Evolutionary conservation across 495 filamentous ascomycete species (phyloP).

Genomic region (Daldinia decipiens): DNA sequence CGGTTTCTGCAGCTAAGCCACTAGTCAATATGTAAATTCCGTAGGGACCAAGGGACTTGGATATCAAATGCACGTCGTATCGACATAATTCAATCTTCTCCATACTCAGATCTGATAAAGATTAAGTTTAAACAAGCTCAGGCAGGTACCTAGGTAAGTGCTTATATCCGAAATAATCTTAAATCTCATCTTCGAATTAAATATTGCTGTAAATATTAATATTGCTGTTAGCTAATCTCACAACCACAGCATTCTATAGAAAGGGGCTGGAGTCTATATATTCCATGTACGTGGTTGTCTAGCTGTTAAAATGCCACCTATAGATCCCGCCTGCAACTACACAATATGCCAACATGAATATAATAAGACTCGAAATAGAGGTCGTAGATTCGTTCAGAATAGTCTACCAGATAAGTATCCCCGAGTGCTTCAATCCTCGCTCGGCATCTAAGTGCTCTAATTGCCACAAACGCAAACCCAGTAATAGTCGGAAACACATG

Average conservation of each 20-base stretch:
- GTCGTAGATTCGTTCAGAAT: no score
- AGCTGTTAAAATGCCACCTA: not conserved
- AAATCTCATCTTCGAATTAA: no score
- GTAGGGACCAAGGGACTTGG: not conserved
- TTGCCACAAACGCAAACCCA: no score
- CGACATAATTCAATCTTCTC: not conserved
- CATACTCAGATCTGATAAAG: not conserved
- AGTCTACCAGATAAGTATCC: no score
- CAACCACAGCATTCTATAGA: not conserved
- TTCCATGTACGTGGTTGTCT: not conserved
- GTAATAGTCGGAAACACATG: no score
- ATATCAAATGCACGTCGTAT: constrained; percentile 2
- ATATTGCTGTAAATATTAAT: not conserved
- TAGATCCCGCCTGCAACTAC: no score
- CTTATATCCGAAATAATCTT: no score
- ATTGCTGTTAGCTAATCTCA: not conserved
- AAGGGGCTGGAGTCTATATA: not conserved
- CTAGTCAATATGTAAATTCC: not conserved
- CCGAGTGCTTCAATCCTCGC: no score
- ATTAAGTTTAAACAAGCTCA: not conserved
- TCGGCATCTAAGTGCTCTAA: no score
- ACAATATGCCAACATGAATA: no score
- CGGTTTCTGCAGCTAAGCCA: constrained; percentile 5
- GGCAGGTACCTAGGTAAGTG: no score
- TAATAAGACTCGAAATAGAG: no score